Base-by-base conservation (phyloP, 495 filamentous ascomycete species). In the Penicillium tannophilum region DNA sequence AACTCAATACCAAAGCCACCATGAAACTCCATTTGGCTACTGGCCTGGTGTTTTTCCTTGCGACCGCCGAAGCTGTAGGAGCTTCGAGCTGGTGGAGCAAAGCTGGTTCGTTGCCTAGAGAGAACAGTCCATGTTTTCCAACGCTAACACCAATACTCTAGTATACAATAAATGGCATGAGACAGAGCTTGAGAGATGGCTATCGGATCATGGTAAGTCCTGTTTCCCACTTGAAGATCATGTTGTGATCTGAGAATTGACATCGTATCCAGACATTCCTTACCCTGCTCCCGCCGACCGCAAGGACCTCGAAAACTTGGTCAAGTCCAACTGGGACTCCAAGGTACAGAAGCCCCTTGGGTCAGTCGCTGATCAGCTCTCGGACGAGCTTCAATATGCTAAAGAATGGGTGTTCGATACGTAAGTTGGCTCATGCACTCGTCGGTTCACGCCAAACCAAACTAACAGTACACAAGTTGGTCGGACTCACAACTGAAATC, bases 151-250 rank as follows among this genome's bases (percentile, higher is more conserved):
- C 33, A 64, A 39, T 51, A 17, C 26, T 43, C 61, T 67, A 96
- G 94, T 87, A 6, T 98, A 98, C 83, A 97, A 97, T 79, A 97
- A 93, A 71, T 98, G 94, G 94, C 93, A 98, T 70, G 88, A 97
- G 78, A 96, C 91, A 7, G 94, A 98, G 80, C 84, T 98, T 11
- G 93, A 98, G 79, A 84, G 94, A 66, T 98, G 94, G 94, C 88
- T 98, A 57, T 90, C 90, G 24, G 94, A 98, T 65, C 86, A 98
- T 76, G 77, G 76, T 79, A 51, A 46, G 23, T 35, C 35, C 20
- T 35, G 43, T 36, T 11, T 47, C 26, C 14, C 8, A 54, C 11
- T n/a, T 7, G 14, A 20, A 30, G 17, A 43, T 44, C n/a, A 44
- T 43, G 35, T 17, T 11, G 10, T 52, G 67, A 43, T 60, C 50